These are phyloP conservation scores for Eimeria necatrix DNA, from an alignment of 169 alveolate species.

Conservation along the genomic window DNA sequence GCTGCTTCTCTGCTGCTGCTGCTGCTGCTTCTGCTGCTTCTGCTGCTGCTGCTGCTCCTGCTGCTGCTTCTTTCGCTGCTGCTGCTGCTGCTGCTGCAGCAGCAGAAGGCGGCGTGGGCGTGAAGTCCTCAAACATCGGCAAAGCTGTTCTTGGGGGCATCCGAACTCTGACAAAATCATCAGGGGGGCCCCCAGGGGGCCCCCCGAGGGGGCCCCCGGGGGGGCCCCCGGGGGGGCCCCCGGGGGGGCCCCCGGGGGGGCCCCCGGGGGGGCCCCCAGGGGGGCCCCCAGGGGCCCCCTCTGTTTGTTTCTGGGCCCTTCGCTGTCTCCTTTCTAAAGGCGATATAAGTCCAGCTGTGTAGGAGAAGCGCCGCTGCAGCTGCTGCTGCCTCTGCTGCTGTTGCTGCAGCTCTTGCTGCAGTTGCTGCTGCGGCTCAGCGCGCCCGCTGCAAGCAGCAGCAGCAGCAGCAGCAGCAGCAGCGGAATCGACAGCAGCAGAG, in stretches of 20 bases:
- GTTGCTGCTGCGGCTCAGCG: too few species aligned
- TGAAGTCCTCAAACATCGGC: neutral
- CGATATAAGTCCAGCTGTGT: neutral
- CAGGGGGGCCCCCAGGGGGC: neutral
- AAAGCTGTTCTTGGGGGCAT: neutral
- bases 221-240: neutral
- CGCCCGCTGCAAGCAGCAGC: conserved; percentile 47
- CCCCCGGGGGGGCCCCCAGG: neutral
- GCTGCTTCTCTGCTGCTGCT: neutral
- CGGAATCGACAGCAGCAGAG: conserved; percentile 10
- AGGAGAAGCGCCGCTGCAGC: conserved; percentile 27
- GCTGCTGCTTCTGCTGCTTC: neutral
- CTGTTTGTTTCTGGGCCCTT: neutral
- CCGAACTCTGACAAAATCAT: neutral
- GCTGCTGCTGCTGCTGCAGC: conserved; percentile 4
- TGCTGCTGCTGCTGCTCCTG: conserved; percentile 1
- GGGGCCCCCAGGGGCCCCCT: neutral
- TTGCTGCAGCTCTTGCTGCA: too few species aligned
- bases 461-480: conserved; percentile 41
- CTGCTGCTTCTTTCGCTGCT: neutral
- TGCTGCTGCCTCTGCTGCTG: neutral
- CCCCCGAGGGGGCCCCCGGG: conserved; percentile 6
- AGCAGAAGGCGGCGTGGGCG: neutral
- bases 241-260: too few species aligned
- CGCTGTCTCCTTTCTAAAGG: neutral